phyloP scores from a whole-genome alignment of 2,329 filamentous ascomycete species.

The Penicillium sp. region DNA sequence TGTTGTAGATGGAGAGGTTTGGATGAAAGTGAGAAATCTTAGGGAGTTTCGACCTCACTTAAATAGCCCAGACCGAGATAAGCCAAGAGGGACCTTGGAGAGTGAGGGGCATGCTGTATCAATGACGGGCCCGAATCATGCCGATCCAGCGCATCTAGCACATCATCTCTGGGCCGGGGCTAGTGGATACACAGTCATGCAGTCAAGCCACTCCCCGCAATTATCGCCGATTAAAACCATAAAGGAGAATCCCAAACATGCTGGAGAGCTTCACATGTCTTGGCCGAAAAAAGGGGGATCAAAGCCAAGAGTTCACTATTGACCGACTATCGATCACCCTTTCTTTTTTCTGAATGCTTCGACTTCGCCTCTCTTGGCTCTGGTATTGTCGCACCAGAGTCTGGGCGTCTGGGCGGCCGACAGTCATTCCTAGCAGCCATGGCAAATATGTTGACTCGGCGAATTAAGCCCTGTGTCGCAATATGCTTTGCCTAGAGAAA shows the following conservation, averaged over 20 bases:
- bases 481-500: constrained; percentile 15
- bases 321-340: constrained; percentile 17
- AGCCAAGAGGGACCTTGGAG: constrained; percentile 18
- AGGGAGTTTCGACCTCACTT: constrained; percentile 24
- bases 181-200: constrained; percentile 24
- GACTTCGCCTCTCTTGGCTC: constrained; percentile 27
- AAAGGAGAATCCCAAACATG: constrained; percentile 18
- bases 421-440: constrained; percentile 15
- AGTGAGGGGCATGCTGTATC: constrained; percentile 27
- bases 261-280: constrained; percentile 29
- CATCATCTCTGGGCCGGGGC: constrained; percentile 20
- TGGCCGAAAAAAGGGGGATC: constrained; percentile 21
- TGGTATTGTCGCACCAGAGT: constrained; percentile 13
- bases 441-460: constrained; percentile 18
- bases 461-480: constrained; percentile 9
- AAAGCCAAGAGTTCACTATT: constrained; percentile 31
- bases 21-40: background rate
- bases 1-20: background rate
- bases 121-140: constrained; percentile 22
- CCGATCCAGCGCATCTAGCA: constrained; percentile 24
- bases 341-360: constrained; percentile 22
- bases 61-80: constrained; percentile 27
- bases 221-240: constrained; percentile 17
- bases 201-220: constrained; percentile 20
- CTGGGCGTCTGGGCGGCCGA: constrained; percentile 1